A percentile compares a stretch with the other conserved stretches of the same genome.
Conservation (phyloP, 192 early-diverging fungal species). For the Thoreauomyces humboldtii region DNA sequence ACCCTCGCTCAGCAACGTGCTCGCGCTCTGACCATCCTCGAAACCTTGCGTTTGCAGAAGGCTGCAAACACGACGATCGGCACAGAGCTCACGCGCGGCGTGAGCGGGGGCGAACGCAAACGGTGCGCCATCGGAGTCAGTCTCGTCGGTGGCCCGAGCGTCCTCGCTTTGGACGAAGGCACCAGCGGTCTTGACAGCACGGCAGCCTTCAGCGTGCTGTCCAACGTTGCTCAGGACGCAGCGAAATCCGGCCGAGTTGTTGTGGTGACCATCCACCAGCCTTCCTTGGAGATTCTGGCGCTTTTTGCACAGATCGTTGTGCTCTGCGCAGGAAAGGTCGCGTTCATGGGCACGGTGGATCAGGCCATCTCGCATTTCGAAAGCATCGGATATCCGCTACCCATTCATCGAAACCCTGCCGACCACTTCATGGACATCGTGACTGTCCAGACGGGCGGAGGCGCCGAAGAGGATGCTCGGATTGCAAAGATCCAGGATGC, state of each 20-base stretch:
- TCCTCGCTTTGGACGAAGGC: constrained; percentile 81
- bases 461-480: too few species aligned
- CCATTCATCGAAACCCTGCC: constrained; percentile 39
- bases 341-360: not conserved
- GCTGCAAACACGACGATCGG: constrained; percentile 48
- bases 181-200: constrained; percentile 64
- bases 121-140: constrained; percentile 75
- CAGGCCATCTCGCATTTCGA: not conserved
- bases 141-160: constrained; percentile 75
- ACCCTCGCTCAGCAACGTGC: constrained; percentile 8
- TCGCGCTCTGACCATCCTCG: constrained; percentile 29
- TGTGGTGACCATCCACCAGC: constrained; percentile 85
- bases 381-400: constrained; percentile 5
- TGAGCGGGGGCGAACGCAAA: constrained; percentile 65
- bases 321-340: constrained; percentile 28
- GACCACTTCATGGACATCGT: constrained; percentile 46
- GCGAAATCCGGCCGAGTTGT: constrained; percentile 64
- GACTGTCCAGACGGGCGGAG: too few species aligned
- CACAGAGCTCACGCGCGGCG: constrained; percentile 49
- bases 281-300: constrained; percentile 72
- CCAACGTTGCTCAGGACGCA: constrained; percentile 57
- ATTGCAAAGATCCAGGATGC: too few species aligned
- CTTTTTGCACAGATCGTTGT: constrained; percentile 78
- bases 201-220: constrained; percentile 69
- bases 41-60: constrained; percentile 33